Evolutionary conservation across 495 filamentous ascomycete species (phyloP), one percentile per base, ranked within the genome.

Genomic region (Coniosporium apollinis): DNA sequence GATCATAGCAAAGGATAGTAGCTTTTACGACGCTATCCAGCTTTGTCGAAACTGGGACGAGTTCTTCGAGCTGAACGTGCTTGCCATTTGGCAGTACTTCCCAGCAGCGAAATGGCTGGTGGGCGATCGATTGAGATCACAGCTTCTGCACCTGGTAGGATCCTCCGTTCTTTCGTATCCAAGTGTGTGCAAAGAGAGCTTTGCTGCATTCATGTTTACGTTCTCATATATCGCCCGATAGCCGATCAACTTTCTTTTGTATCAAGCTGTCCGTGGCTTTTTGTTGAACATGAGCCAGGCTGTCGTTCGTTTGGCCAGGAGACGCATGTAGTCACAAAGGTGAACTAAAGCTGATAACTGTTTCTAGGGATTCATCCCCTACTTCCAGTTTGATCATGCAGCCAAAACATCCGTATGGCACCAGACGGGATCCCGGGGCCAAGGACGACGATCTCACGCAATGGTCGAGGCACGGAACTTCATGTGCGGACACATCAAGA

Each of bases 31-130:
- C 14, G 66, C 66, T 15, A 58, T 63, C n/a, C 39, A 51, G 13
- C 56, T 70, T 6, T 71, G 67, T 39, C 60, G 64, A 26, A 65
- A 64, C 39, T 69, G 64, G 65, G 57, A 65, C 19, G 67, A 71
- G 39, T 65, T 69, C 44, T 62, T 58, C 30, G 57, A 68, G 28
- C 40, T 71, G 19, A 64, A 62, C 28, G 49, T 60, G 22, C 54
- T 68, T 5, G 51, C 61, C 3, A 30, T 55, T 11, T 67, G 59
- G 46, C 57, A 66, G 30, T 71, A 62, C 33, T 69, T 70, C 31
- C 64, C 62, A 0, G 60, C 58, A 1, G 52, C 58, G 4, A 62
- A 61, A 36, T 67, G 59, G 61, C 41, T 50, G 11, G 44, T 52
- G 16, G 56, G 57, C 3, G 56, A 62, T 46, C 38, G 34, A n/a